Evolutionary conservation across 495 filamentous ascomycete species (phyloP).

Genomic region (Penicillium argentinense): DNA sequence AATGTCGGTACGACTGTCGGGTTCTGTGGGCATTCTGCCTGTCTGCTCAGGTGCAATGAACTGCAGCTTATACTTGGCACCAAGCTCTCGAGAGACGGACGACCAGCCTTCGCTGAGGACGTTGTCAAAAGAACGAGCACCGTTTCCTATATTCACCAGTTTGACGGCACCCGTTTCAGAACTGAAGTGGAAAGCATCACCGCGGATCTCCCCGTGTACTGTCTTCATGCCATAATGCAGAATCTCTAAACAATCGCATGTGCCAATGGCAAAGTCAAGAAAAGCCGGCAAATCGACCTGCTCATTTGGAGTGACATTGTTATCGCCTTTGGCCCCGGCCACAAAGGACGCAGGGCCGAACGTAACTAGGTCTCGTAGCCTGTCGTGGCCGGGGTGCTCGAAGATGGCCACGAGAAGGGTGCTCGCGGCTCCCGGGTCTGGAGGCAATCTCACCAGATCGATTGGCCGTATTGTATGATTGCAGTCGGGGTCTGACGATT

Average conservation of each 20-base stretch:
- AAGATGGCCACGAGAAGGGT: constrained; percentile 73
- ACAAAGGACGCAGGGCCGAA: constrained; percentile 74
- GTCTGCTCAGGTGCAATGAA: constrained; percentile 92
- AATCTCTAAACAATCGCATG: constrained; percentile 79
- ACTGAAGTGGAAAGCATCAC: constrained; percentile 85
- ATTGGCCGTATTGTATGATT: constrained; percentile 74
- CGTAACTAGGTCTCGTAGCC: constrained; percentile 65
- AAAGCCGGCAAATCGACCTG: constrained; percentile 71
- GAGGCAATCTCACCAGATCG: constrained; percentile 65
- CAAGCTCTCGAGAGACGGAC: constrained; percentile 71
- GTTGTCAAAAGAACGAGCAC: constrained; percentile 81
- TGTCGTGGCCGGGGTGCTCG: constrained; percentile 73
- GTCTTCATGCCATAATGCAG: constrained; percentile 80
- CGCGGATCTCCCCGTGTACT: constrained; percentile 83
- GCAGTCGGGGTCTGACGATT: constrained; percentile 69
- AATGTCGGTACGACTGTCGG: constrained; percentile 86
- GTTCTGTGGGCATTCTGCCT: constrained; percentile 83
- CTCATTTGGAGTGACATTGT: constrained; percentile 50
- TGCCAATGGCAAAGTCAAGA: constrained; percentile 85
- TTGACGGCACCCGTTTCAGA: constrained; percentile 66
- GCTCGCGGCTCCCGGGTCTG: constrained; percentile 60
- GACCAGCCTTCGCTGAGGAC: constrained; percentile 85
- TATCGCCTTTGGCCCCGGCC: constrained; percentile 48
- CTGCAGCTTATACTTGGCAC: constrained; percentile 79
- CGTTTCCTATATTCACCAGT: constrained; percentile 80